These are phyloP conservation scores for Vitis hybrid DNA, from an alignment of 177 flowering plant species.

Conservation along the genomic window DNA sequence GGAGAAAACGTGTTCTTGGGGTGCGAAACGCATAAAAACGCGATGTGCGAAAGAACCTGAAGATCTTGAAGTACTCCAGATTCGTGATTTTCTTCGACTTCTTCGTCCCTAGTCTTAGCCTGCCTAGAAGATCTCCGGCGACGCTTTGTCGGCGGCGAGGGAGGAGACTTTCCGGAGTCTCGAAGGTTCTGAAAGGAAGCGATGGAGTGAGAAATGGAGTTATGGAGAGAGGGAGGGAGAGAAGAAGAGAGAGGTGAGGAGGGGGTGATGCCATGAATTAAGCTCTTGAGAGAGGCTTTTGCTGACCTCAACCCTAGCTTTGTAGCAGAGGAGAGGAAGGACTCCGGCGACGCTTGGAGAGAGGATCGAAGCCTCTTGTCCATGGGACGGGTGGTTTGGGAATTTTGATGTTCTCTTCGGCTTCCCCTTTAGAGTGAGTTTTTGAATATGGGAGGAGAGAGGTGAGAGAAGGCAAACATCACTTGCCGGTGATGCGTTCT, in stretches of 20 bases:
- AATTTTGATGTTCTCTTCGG: conserved; percentile 40
- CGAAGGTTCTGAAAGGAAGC: conserved; percentile 31
- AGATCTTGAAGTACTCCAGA: conserved; percentile 31
- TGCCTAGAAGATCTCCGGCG: conserved; percentile 49
- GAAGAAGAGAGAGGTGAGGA: conserved; percentile 48
- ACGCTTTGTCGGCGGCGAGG: conserved; percentile 59
- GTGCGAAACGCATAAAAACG: conserved; percentile 51
- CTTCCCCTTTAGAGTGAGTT: conserved; percentile 50
- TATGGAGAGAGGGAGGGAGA: conserved; percentile 64
- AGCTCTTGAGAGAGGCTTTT: conserved; percentile 65
- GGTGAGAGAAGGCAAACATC: conserved; percentile 11
- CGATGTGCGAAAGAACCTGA: conserved; percentile 43
- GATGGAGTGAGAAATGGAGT: conserved; percentile 49
- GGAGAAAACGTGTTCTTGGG: conserved; percentile 50
- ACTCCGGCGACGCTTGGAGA: conserved; percentile 26
- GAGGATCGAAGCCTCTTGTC: conserved; percentile 34
- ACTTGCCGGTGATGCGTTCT: background rate
- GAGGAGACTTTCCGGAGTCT: conserved; percentile 28
- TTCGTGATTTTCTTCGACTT: background rate
- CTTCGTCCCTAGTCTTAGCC: conserved; percentile 10
- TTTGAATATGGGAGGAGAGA: conserved; percentile 51
- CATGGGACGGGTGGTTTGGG: conserved; percentile 32
- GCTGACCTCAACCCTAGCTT: conserved; percentile 42
- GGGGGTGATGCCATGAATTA: conserved; percentile 44
- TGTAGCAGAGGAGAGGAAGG: conserved; percentile 35